Evolutionary conservation across 2,329 filamentous ascomycete species (phyloP), one percentile per base, ranked within the genome.

Genomic region (Fonsecaea pugnacius): DNA sequence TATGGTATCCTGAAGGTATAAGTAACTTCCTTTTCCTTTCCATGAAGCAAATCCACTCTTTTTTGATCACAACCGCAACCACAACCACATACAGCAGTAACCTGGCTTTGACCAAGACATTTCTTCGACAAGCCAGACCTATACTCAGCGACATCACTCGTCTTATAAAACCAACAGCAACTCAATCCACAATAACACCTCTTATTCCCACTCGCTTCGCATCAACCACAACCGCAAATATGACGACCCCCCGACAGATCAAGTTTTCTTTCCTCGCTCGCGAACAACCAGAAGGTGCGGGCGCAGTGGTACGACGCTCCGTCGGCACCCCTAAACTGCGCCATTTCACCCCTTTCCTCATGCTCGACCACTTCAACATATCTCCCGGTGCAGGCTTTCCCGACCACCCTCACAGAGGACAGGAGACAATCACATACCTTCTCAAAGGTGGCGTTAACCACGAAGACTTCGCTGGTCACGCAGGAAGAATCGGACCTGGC

Each of bases 291-390:
- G 94, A 98, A 77, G 94, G 94, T 50, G 91, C 89, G 0, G 94
- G 95, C 62, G 94, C 94, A 4, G 85, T 88, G 67, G 94, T 98
- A 14, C 87, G 94, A 68, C 88, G 94, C 64, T 93, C 91, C 48
- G 91, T 98, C 70, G 94, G 94, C 70, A 96, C 92, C 0, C 84
- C 90, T 4, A 84, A 90, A 70, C 84, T 98, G 24, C 87, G 89
- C 73, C 92, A 96, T 81, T 89, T 98, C 77, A 91, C 89, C 14
- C 95, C 94, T 0, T 97, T 98, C 79, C 84, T 97, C 51, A 96
- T 98, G 92, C 90, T 97, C 53, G 94, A 98, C 75, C 91, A 97
- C 80, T 97, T 97, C 81, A 86, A 83, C 60, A 87, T 95, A 71
- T 85, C 86, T 59, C 87, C 89, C 1, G 91, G 91, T 64, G 90